Base-by-base conservation (phyloP, 2,329 filamentous ascomycete genomes). In the Coniochaeta sp. region DNA sequence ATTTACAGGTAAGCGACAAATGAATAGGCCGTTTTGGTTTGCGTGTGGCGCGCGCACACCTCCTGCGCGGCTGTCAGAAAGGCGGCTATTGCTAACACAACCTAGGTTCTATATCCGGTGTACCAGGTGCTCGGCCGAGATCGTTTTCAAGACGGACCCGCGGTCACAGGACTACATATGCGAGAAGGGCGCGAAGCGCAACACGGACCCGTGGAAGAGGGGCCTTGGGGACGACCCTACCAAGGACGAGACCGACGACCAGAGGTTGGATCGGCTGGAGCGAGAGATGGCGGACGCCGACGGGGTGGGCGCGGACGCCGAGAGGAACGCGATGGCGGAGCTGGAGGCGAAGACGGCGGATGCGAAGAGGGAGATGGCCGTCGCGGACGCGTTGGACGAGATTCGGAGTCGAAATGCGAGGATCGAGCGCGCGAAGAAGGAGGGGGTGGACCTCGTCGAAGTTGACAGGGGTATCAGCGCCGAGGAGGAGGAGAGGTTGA, bases 301-400 rank as follows among this genome's bases (percentile, higher is more conserved):
- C 10, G 85, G 82, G 40, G 42, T 47, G 42, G 80, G 81, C 58
- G 84, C 87, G 60, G 91, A 96, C 72, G 84, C 88, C 61, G 91
- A 96, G 73, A 82, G 87, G 65, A 93, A 97, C 73, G 91, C 91
- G 24, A 99, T 99, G 96, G 89, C 89, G 60, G 93, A 97, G 71
- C 77, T 99, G 55, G 95, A 99, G 76, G 88, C 89, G 64, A 98
- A 98, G 78, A 96, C 93, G 59, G 78, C 89, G 24, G 95, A 99
- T 72, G 93, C 93, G 1, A 93, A 95, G 78, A 83, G 89, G 44
- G 95, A 99, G 75, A 99, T 99, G 93, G 91, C 90, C 19, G 91
- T 97, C 52, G 95, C 95, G 1, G 95, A 99, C 77, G 93, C 93
- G 8, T 77, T 99, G 59, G 95, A 99, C 73, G 93, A 97, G 76